These are phyloP conservation scores for Primulina huaijiensis DNA, from an alignment of 257 asterid genomes.

Conservation along the genomic window DNA sequence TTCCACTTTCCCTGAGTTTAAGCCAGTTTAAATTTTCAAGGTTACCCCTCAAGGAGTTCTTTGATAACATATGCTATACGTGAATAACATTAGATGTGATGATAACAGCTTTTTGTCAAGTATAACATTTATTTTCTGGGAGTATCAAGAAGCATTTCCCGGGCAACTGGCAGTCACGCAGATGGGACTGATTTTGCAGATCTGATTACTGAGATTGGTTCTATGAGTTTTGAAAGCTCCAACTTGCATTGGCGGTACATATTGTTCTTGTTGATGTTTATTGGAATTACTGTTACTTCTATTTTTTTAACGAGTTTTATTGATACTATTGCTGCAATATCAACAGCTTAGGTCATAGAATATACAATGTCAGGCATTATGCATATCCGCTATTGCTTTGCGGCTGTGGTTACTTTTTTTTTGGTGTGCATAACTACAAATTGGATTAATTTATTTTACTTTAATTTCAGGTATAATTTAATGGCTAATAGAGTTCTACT, in stretches of 20 bases:
- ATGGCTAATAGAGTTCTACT: slow-evolving; percentile 97
- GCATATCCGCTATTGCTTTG: slow-evolving; percentile 18
- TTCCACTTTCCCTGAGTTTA: slow-evolving; percentile 15
- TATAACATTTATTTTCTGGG: slow-evolving; percentile 89
- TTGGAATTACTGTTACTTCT: slow-evolving; percentile 14
- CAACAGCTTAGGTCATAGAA: slow-evolving; percentile 8
- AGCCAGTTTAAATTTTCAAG: slow-evolving; percentile 1
- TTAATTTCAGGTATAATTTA: slow-evolving; percentile 81
- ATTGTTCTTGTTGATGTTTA: slow-evolving; percentile 13
- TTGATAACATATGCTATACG: slow-evolving; percentile 17
- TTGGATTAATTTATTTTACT: slow-evolving; percentile 23
- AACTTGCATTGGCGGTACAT: slow-evolving; percentile 94
- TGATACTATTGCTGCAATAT: slow-evolving; percentile 4
- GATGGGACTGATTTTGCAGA: slow-evolving; percentile 67
- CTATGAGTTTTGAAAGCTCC: slow-evolving; percentile 76
- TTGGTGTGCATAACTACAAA: slow-evolving; percentile 18
- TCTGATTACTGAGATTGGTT: slow-evolving; percentile 82
- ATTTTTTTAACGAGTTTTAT: slow-evolving; percentile 16
- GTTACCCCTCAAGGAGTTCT: neutral
- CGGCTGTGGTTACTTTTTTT: slow-evolving; percentile 5
- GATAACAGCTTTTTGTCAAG: slow-evolving; percentile 85
- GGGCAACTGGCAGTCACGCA: slow-evolving; percentile 40
- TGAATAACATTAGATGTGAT: slow-evolving; percentile 19
- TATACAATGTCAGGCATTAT: slow-evolving; percentile 3
- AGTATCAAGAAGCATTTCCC: slow-evolving; percentile 69